phyloP scores from a whole-genome alignment of 83 land plant species.

The Picea engelmannii region DNA sequence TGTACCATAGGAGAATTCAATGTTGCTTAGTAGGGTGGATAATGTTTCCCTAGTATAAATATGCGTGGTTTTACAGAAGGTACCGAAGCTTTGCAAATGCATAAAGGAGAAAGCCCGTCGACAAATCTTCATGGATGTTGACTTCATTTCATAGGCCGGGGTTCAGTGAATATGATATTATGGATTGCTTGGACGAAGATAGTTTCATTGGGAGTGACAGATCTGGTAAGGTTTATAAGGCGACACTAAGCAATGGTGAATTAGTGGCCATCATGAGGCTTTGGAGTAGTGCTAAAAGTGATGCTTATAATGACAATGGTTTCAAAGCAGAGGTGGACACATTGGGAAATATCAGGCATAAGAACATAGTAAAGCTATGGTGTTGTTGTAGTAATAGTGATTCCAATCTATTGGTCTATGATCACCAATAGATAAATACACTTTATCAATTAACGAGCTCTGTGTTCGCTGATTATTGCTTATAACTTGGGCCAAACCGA shows the following conservation, averaged over 20 bases:
- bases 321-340: too few species aligned
- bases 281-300: too few species aligned
- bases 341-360: conserved; percentile 78
- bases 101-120: conserved; percentile 10
- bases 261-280: conserved; percentile 63
- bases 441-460: too few species aligned
- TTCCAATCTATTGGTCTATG: neutral
- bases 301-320: too few species aligned
- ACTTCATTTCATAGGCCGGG: conserved; percentile 66
- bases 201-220: conserved; percentile 73
- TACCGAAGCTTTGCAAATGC: conserved; percentile 39
- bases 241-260: conserved; percentile 53
- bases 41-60: too few species aligned
- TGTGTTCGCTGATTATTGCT: too few species aligned
- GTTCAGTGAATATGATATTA: conserved; percentile 57
- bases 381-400: too few species aligned
- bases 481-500: too few species aligned
- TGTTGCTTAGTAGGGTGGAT: too few species aligned
- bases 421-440: too few species aligned
- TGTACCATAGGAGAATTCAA: too few species aligned
- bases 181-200: conserved; percentile 51
- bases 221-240: conserved; percentile 80
- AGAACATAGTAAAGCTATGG: conserved; percentile 58
- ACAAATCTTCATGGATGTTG: conserved; percentile 47
- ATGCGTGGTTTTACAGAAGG: conserved; percentile 44